These are phyloP conservation scores for Cerrena zonata DNA, from an alignment of 1,284 basidiomycete genomes.

Conservation along the genomic window DNA sequence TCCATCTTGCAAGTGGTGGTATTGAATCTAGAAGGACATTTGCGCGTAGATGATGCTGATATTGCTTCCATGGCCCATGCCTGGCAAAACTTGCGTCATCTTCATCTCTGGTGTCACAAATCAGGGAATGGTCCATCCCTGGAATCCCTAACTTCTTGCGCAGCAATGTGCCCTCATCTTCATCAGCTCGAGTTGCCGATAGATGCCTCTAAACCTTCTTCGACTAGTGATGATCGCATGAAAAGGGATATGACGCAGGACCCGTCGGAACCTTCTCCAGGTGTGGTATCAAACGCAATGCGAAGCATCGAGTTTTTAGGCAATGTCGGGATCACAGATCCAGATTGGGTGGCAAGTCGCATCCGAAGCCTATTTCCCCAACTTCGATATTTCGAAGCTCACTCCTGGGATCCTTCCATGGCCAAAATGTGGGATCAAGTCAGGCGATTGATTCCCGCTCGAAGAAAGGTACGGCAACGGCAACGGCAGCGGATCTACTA, in stretches of 20 bases:
- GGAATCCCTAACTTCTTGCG: conserved; percentile 5
- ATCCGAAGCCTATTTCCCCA: conserved; percentile 6
- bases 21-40: conserved; percentile 6
- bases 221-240: background rate
- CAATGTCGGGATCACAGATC: conserved; percentile 2
- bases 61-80: conserved; percentile 7
- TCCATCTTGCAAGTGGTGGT: conserved; percentile 2
- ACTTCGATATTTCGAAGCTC: conserved; percentile 8
- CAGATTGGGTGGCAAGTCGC: background rate
- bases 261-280: background rate
- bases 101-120: conserved; percentile 9
- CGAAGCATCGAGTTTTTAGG: conserved; percentile 3
- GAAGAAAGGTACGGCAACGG: too few species aligned
- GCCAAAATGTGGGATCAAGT: conserved; percentile 1
- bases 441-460: background rate
- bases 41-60: conserved; percentile 6
- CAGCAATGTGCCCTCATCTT: conserved; percentile 3
- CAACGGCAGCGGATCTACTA: too few species aligned
- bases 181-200: conserved; percentile 3
- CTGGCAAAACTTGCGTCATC: conserved; percentile 7
- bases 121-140: conserved; percentile 4
- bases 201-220: background rate
- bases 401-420: conserved; percentile 6
- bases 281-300: background rate
- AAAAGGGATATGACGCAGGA: background rate